These are phyloP conservation scores for Gossypium gossypioides DNA, from an alignment of 441 rosid species.

Conservation along the genomic window DNA sequence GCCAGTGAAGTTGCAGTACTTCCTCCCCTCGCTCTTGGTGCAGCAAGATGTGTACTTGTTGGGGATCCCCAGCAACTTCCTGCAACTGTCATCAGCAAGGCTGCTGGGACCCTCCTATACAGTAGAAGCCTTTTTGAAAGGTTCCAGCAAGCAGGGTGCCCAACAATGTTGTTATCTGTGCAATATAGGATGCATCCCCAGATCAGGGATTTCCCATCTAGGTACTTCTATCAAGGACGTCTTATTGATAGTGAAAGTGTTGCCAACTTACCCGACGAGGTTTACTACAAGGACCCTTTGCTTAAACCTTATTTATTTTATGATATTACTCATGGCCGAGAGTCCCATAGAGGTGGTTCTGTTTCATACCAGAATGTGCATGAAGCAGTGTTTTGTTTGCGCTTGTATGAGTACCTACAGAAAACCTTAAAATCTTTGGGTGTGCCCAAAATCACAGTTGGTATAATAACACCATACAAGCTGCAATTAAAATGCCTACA, in stretches of 20 bases:
- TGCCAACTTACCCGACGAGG: slow-evolving; percentile 64
- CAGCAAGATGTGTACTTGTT: slow-evolving; percentile 96
- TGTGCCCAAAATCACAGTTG: slow-evolving; percentile 64
- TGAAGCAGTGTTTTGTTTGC: slow-evolving; percentile 90
- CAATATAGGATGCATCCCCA: slow-evolving; percentile 98
- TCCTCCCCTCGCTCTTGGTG: slow-evolving; percentile 96
- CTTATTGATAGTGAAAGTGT: slow-evolving; percentile 91
- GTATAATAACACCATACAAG: slow-evolving; percentile 94
- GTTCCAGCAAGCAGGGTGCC: slow-evolving; percentile 96
- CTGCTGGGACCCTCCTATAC: slow-evolving; percentile 87
- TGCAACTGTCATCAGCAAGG: slow-evolving; percentile 96
- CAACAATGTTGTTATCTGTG: slow-evolving; percentile 85
- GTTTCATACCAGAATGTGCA: slow-evolving; percentile 88
- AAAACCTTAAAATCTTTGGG: slow-evolving; percentile 61
- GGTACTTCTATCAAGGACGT: slow-evolving; percentile 93
- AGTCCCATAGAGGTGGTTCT: slow-evolving; percentile 93
- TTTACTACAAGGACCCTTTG: slow-evolving; percentile 74
- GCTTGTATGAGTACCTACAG: slow-evolving; percentile 84
- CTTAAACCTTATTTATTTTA: slow-evolving; percentile 81
- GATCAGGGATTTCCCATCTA: slow-evolving; percentile 89
- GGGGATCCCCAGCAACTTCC: slow-evolving; percentile 99
- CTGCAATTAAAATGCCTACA: slow-evolving; percentile 94
- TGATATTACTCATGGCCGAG: slow-evolving; percentile 86
- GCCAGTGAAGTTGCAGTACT: slow-evolving; percentile 95
- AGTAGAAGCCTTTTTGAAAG: slow-evolving; percentile 98